These are phyloP conservation scores for Aspergillus steynii DNA, from an alignment of 495 filamentous ascomycete genomes.

Conservation along the genomic window DNA sequence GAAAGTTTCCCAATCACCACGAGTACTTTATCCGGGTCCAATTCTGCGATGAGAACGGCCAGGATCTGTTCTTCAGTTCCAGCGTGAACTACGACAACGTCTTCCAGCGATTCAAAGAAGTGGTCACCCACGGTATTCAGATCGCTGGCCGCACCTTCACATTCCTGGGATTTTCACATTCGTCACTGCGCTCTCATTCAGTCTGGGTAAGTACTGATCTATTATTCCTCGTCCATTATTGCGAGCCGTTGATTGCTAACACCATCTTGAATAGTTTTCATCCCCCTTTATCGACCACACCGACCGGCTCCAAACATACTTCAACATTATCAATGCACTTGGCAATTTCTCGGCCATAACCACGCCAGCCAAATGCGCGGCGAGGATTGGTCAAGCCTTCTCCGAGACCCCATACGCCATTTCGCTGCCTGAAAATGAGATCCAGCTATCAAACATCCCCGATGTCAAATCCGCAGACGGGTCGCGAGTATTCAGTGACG, in stretches of 20 bases:
- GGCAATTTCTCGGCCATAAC: constrained; percentile 66
- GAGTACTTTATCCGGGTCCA: constrained; percentile 69
- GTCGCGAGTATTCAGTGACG: constrained; percentile 70
- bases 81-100: constrained; percentile 53
- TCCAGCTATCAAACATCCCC: constrained; percentile 24
- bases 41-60: constrained; percentile 73
- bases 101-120: constrained; percentile 53
- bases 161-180: constrained; percentile 83
- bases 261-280: constrained; percentile 49
- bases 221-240: background rate
- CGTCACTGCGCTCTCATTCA: constrained; percentile 66
- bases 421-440: constrained; percentile 19
- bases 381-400: constrained; percentile 81
- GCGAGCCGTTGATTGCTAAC: background rate
- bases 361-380: constrained; percentile 73
- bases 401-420: constrained; percentile 66
- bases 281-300: constrained; percentile 61
- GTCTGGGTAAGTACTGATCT: constrained; percentile 45
- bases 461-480: constrained; percentile 41
- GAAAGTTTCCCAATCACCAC: constrained; percentile 62
- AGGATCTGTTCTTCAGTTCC: constrained; percentile 58
- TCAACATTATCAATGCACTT: constrained; percentile 58
- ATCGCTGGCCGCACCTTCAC: constrained; percentile 64
- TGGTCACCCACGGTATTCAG: constrained; percentile 55
- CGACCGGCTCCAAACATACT: constrained; percentile 33